Conservation (phyloP, 495 filamentous ascomycete genomes). For the Penicillium pancosmium region DNA sequence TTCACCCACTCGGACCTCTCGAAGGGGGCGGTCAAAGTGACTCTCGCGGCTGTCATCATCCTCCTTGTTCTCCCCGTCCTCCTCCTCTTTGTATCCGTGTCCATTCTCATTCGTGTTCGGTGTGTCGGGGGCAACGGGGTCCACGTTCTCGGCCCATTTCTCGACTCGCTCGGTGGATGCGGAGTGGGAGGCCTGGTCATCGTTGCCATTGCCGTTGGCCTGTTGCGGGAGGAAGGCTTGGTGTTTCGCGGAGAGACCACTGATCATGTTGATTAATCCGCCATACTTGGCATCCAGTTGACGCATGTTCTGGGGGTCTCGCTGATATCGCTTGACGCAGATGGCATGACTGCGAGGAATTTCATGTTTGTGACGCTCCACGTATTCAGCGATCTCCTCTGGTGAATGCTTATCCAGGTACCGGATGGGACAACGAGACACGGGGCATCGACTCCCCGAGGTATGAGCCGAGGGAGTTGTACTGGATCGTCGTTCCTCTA, state of each 20-base stretch:
- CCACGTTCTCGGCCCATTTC: constrained; percentile 79
- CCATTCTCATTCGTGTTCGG: constrained; percentile 36
- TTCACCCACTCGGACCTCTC: constrained; percentile 84
- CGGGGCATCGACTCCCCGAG: constrained; percentile 70
- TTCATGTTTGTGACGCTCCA: constrained; percentile 91
- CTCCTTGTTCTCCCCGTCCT: constrained; percentile 23
- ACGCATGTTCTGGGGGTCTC: constrained; percentile 76
- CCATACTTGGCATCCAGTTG: constrained; percentile 92
- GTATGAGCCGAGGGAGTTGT: constrained; percentile 51
- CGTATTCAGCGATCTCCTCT: constrained; percentile 86
- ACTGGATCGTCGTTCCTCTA: constrained; percentile 41
- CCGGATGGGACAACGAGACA: constrained; percentile 84
- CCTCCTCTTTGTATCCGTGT: constrained; percentile 28
- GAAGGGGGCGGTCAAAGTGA: constrained; percentile 78
- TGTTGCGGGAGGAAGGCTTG: constrained; percentile 74
- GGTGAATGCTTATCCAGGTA: constrained; percentile 87
- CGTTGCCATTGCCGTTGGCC: constrained; percentile 39
- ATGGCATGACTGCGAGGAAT: constrained; percentile 88
- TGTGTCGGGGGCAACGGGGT: constrained; percentile 33
- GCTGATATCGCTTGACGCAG: constrained; percentile 84
- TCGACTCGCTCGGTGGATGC: constrained; percentile 66
- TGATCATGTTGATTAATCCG: constrained; percentile 85
- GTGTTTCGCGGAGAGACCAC: constrained; percentile 80
- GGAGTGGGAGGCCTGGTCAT: constrained; percentile 14
- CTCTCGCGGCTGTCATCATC: constrained; percentile 45